Conservation (phyloP, 1,284 basidiomycete genomes). For the Mycosarcoma mackinlayi region DNA sequence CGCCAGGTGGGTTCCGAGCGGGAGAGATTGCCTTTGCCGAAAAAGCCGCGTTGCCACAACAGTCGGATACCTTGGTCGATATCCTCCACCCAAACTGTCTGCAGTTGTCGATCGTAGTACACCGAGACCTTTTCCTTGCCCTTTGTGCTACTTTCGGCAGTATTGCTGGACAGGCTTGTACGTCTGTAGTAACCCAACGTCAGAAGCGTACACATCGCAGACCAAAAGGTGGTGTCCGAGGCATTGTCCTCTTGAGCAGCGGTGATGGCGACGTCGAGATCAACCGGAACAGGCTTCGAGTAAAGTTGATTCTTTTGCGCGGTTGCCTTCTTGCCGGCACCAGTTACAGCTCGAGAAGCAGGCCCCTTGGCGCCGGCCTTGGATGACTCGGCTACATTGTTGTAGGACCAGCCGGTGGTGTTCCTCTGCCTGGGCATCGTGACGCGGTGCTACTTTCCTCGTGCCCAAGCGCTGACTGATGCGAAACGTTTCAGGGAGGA, state of each 20-base stretch:
- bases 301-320: constrained; percentile 54
- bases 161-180: neutral
- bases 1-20: constrained; percentile 93
- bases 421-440: constrained; percentile 46
- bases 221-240: constrained; percentile 15
- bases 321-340: constrained; percentile 59
- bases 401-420: constrained; percentile 49
- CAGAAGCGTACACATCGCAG: constrained; percentile 14
- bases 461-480: too few relatives aligned
- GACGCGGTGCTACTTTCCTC: too few relatives aligned
- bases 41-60: constrained; percentile 92
- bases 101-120: constrained; percentile 43
- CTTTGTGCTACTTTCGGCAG: neutral
- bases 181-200: constrained; percentile 31
- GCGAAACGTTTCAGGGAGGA: neutral
- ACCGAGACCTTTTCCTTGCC: constrained; percentile 33
- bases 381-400: constrained; percentile 37
- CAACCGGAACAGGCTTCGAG: constrained; percentile 50
- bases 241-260: neutral
- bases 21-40: constrained; percentile 93
- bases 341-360: constrained; percentile 23
- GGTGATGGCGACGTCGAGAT: constrained; percentile 10
- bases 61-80: constrained; percentile 63
- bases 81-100: constrained; percentile 60
- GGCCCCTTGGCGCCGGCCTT: constrained; percentile 16